Evolutionary conservation across 306 rosid genomes (phyloP).

Genomic region (Echinosophora koreensis): DNA sequence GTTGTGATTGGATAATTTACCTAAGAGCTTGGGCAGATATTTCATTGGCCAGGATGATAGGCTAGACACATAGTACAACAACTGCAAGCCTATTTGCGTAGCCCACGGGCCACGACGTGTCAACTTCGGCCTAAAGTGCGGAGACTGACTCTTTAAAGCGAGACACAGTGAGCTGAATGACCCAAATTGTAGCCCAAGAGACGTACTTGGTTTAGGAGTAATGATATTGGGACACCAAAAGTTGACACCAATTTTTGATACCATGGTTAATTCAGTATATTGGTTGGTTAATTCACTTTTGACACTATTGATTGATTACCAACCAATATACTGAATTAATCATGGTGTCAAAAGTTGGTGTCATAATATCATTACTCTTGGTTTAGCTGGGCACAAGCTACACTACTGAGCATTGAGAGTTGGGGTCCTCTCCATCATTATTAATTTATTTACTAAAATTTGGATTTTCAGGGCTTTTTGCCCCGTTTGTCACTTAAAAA

Average conservation of each 20-base stretch:
- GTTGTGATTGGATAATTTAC: neutral
- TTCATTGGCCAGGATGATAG: neutral
- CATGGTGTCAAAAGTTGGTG: no score
- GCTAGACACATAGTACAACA: neutral
- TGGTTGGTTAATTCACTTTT: no score
- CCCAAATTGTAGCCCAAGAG: slow-evolving; percentile 39
- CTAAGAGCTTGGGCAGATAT: neutral
- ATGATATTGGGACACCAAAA: no score
- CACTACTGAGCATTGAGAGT: no score
- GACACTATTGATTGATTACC: no score
- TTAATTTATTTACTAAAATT: neutral
- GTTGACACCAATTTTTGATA: no score
- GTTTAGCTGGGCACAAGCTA: no score
- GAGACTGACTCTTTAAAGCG: slow-evolving; percentile 39
- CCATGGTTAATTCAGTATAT: no score
- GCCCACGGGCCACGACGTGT: slow-evolving; percentile 41
- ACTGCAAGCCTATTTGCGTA: neutral
- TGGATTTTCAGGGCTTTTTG: neutral
- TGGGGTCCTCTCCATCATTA: neutral
- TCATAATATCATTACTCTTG: no score
- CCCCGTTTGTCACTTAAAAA: no score
- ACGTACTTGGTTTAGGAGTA: neutral
- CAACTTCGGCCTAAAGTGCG: slow-evolving; percentile 40
- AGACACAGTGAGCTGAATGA: slow-evolving; percentile 16
- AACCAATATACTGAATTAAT: no score